These are phyloP conservation scores for Solanum neorickii DNA, from an alignment of 257 asterid species.

Conservation along the genomic window DNA sequence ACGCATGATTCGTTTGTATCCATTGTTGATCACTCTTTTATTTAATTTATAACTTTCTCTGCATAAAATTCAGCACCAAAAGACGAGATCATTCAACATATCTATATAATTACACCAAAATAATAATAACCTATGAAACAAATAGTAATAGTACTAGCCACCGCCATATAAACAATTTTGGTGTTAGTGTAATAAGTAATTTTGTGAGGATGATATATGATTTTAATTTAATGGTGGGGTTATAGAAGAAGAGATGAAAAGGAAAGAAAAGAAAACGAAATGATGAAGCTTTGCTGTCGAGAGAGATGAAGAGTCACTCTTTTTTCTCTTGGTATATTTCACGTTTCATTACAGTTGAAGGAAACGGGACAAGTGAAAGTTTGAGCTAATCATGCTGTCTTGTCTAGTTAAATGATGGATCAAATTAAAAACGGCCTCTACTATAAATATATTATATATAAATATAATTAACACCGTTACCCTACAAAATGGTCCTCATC, in stretches of 20 bases:
- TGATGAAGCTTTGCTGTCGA: slow-evolving; percentile 19
- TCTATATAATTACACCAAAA: background rate
- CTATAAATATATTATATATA: background rate
- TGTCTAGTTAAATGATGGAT: slow-evolving; percentile 29
- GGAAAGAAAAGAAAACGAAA: background rate
- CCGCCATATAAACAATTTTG: background rate
- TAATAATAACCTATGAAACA: background rate
- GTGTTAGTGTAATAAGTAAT: slow-evolving; percentile 11
- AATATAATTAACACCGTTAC: background rate
- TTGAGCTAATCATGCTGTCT: slow-evolving; percentile 47
- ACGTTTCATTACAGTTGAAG: background rate
- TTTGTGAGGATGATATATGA: background rate
- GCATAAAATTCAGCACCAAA: slow-evolving; percentile 39
- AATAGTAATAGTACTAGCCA: background rate
- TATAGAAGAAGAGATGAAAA: background rate
- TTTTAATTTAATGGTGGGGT: background rate
- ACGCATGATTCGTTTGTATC: slow-evolving; percentile 48
- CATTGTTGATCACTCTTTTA: slow-evolving; percentile 3
- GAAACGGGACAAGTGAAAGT: slow-evolving; percentile 29
- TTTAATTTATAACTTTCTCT: background rate
- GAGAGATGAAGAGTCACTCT: background rate
- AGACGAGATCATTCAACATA: background rate
- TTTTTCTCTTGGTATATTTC: background rate
- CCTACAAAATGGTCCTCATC: background rate
- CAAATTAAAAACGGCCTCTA: background rate